phyloP scores from a whole-genome alignment of 768 basidiomycete species.

The Xerocomus brunneocitrinus region DNA sequence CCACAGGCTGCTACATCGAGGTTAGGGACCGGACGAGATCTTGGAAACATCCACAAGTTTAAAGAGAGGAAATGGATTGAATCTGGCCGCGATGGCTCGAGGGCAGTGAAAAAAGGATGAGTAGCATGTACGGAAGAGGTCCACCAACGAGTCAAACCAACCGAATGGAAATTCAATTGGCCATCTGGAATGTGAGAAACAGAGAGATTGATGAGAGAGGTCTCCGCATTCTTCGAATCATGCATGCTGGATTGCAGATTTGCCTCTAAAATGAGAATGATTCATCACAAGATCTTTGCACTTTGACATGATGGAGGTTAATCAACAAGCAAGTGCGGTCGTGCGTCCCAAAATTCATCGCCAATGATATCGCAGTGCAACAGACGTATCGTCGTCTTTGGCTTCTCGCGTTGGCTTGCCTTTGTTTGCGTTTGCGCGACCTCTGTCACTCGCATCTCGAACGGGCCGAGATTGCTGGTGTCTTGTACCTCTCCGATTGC shows the following conservation, averaged over 20 bases:
- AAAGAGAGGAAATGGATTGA: too few species aligned
- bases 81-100: too few species aligned
- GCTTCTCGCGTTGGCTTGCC: slow-evolving; percentile 32
- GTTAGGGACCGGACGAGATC: too few species aligned
- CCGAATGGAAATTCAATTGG: too few species aligned
- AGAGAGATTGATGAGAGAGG: neutral
- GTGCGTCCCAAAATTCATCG: slow-evolving; percentile 71
- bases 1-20: too few species aligned
- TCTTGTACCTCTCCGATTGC: neutral
- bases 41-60: too few species aligned
- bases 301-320: slow-evolving; percentile 14
- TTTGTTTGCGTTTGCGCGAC: slow-evolving; percentile 15
- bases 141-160: too few species aligned
- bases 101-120: too few species aligned
- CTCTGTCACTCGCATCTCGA: neutral
- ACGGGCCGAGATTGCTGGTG: neutral
- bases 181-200: neutral
- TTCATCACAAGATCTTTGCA: neutral
- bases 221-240: neutral
- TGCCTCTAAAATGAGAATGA: neutral
- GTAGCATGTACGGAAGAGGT: too few species aligned
- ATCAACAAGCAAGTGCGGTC: slow-evolving; percentile 49
- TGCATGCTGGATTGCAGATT: neutral
- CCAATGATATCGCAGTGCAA: slow-evolving; percentile 82
- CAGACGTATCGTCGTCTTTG: slow-evolving; percentile 47